Conservation (phyloP, 192 early-diverging fungal genomes). For the Chytriomyces hyalinus region DNA sequence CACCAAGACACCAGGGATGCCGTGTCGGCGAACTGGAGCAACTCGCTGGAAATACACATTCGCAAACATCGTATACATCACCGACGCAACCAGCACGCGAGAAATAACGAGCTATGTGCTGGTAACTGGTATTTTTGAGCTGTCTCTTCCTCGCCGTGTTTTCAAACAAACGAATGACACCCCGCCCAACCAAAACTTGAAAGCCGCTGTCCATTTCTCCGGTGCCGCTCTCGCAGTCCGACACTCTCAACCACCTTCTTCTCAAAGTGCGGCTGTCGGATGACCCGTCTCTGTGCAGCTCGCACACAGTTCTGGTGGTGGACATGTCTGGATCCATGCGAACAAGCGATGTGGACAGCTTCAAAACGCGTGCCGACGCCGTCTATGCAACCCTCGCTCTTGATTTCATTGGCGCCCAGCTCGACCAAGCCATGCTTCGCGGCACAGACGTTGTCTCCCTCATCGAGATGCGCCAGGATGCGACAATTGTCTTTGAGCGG, state of each 20-base stretch:
- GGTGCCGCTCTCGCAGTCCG: not conserved
- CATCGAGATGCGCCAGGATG: constrained; percentile 10
- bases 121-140: not conserved
- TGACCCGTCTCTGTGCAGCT: not conserved
- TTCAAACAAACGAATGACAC: too few species aligned
- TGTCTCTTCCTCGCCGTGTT: too few species aligned
- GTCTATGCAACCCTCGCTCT: constrained; percentile 13
- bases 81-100: constrained; percentile 4
- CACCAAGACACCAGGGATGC: not conserved
- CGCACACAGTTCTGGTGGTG: constrained; percentile 5
- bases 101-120: constrained; percentile 9
- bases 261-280: not conserved
- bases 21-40: not conserved
- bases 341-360: constrained; percentile 10
- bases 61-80: constrained; percentile 17
- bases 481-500: not conserved
- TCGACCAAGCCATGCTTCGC: not conserved
- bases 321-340: constrained; percentile 10
- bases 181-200: too few species aligned
- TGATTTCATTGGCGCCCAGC: constrained; percentile 3
- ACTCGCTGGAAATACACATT: constrained; percentile 2
- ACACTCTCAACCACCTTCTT: not conserved
- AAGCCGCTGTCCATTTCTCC: not conserved
- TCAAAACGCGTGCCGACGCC: not conserved
- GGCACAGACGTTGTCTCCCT: constrained; percentile 8